phyloP scores from a whole-genome alignment of 768 basidiomycete species.

The Suillus alpinus region DNA sequence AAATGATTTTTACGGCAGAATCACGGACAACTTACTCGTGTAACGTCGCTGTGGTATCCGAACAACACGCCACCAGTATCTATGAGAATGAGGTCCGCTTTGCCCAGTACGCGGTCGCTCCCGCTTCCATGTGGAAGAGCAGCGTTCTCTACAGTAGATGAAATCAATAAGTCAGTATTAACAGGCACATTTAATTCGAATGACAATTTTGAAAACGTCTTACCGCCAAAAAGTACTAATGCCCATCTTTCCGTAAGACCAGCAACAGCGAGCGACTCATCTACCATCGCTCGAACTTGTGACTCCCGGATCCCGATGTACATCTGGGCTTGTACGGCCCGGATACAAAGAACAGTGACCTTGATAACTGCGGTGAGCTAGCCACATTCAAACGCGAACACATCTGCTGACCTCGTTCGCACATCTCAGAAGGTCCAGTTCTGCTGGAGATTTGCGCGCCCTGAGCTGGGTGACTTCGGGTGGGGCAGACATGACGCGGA shows the following conservation, averaged over 20 bases:
- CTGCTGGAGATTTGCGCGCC: slow-evolving; percentile 71
- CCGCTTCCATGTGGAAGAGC: slow-evolving; percentile 84
- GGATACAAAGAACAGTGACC: slow-evolving; percentile 78
- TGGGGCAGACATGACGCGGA: slow-evolving; percentile 48
- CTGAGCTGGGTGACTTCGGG: slow-evolving; percentile 56
- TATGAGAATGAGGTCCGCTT: slow-evolving; percentile 67
- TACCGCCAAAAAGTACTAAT: slow-evolving; percentile 79
- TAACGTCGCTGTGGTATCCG: slow-evolving; percentile 78
- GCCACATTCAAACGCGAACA: background rate
- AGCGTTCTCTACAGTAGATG: slow-evolving; percentile 61
- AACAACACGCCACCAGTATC: slow-evolving; percentile 71
- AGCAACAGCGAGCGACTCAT: slow-evolving; percentile 49
- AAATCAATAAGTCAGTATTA: slow-evolving; percentile 4
- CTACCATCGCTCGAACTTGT: slow-evolving; percentile 57
- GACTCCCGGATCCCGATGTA: slow-evolving; percentile 77
- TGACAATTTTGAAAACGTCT: slow-evolving; percentile 15
- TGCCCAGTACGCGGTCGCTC: slow-evolving; percentile 56
- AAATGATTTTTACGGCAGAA: background rate
- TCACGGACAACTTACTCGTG: slow-evolving; percentile 49
- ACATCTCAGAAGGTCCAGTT: slow-evolving; percentile 70
- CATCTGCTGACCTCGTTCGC: slow-evolving; percentile 64
- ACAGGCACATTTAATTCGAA: background rate
- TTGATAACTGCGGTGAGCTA: slow-evolving; percentile 25
- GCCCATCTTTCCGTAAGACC: slow-evolving; percentile 60
- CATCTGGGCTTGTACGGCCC: slow-evolving; percentile 57